These are phyloP conservation scores for Amanita thiersii DNA, from an alignment of 768 basidiomycete species.

Conservation along the genomic window DNA sequence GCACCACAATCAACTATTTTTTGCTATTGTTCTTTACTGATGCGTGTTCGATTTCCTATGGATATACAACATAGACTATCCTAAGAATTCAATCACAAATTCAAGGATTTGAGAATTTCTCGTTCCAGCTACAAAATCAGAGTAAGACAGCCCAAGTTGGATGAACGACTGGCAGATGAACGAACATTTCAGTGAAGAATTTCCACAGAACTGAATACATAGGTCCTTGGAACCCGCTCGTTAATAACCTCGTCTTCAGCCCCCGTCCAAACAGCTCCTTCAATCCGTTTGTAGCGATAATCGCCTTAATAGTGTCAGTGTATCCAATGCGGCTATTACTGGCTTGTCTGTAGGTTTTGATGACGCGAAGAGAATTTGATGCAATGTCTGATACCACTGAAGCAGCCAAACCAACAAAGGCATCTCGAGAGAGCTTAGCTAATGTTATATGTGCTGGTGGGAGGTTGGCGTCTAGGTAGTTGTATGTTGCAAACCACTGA, in stretches of 20 bases:
- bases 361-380: constrained; percentile 83
- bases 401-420: constrained; percentile 86
- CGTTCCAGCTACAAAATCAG: constrained; percentile 19
- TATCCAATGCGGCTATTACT: constrained; percentile 78
- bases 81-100: too few species aligned
- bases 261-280: constrained; percentile 82
- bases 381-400: constrained; percentile 80
- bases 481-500: constrained; percentile 83
- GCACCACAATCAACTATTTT: too few species aligned
- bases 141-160: constrained; percentile 10
- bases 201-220: constrained; percentile 93
- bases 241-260: constrained; percentile 78
- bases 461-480: constrained; percentile 59
- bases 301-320: constrained; percentile 63
- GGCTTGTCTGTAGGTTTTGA: constrained; percentile 96
- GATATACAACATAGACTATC: too few species aligned
- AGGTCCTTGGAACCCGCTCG: constrained; percentile 87
- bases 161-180: constrained; percentile 12
- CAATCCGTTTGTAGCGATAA: constrained; percentile 72
- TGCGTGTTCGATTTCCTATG: too few species aligned
- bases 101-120: constrained; percentile 16
- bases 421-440: constrained; percentile 66
- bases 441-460: constrained; percentile 45
- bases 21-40: too few species aligned
- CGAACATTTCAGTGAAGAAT: constrained; percentile 82